Percentiles rank a stretch among this genome's conserved stretches.
These are phyloP conservation scores for sorghum (Sorghum bicolor) DNA, from an alignment of 176 grass and related monocot species.

Conservation along the genomic window Sorghum_bicolor_NCBIv3 NC_012873.2:61225001-61225500, in stretches of 20 bases:
- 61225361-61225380: not conserved
- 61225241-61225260: not conserved
- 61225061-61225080: constrained; percentile 30
- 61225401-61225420: not conserved
- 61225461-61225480: too few relatives aligned
- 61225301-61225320: not conserved
- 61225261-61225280: not conserved
- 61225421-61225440: too few relatives aligned
- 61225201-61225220: not conserved
- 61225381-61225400: too few relatives aligned
- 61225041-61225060: constrained; percentile 18
- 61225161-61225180: not conserved
- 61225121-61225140: constrained; percentile 18
- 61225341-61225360: constrained; percentile 3
- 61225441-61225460: too few relatives aligned
- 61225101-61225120: not conserved
- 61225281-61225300: constrained; percentile 24
- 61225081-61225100: constrained; percentile 27
- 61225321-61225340: not conserved
- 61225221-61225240: constrained; percentile 32
- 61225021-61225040: constrained; percentile 21
- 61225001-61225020: constrained; percentile 36
- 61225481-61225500: too few relatives aligned
- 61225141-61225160: not conserved
- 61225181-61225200: not conserved